Conservation (phyloP, 306 rosid genomes). For the Arachis stenosperma region DNA sequence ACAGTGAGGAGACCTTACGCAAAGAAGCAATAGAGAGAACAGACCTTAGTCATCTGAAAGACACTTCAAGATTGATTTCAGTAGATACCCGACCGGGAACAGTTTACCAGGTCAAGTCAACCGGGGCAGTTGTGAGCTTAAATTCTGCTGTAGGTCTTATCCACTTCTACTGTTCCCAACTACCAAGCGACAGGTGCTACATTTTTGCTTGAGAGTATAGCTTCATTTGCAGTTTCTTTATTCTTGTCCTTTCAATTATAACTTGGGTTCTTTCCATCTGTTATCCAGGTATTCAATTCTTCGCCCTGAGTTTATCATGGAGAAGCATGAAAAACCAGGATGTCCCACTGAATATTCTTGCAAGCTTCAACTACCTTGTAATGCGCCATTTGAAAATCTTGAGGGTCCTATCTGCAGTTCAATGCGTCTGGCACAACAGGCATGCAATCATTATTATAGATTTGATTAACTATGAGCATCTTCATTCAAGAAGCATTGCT, state of each 20-base stretch:
- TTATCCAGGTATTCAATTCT: slow-evolving; percentile 87
- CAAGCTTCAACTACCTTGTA: slow-evolving; percentile 99
- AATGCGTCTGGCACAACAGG: slow-evolving; percentile 99
- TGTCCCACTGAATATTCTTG: slow-evolving; percentile 91
- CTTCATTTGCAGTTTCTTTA: slow-evolving; percentile 29
- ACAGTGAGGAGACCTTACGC: slow-evolving; percentile 95
- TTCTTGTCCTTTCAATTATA: slow-evolving; percentile 26
- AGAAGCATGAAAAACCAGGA: slow-evolving; percentile 84
- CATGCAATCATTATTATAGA: slow-evolving; percentile 37
- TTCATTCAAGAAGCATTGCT: slow-evolving; percentile 32
- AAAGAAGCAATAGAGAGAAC: slow-evolving; percentile 98
- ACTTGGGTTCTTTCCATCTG: slow-evolving; percentile 20
- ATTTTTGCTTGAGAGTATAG: slow-evolving; percentile 32
- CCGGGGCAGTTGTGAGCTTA: slow-evolving; percentile 98
- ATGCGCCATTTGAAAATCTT: slow-evolving; percentile 96
- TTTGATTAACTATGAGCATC: slow-evolving; percentile 30
- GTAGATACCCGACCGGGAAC: slow-evolving; percentile 79
- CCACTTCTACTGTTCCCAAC: slow-evolving; percentile 99
- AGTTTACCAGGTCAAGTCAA: slow-evolving; percentile 93
- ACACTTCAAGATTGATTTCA: slow-evolving; percentile 83
- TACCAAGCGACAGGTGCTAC: slow-evolving; percentile 95
- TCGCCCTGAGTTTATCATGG: slow-evolving; percentile 97
- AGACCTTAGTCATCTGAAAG: slow-evolving; percentile 91
- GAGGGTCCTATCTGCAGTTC: slow-evolving; percentile 96
- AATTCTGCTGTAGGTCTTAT: slow-evolving; percentile 96